Conservation (phyloP, 306 rosid species). For the Sicyos baderoa region DNA sequence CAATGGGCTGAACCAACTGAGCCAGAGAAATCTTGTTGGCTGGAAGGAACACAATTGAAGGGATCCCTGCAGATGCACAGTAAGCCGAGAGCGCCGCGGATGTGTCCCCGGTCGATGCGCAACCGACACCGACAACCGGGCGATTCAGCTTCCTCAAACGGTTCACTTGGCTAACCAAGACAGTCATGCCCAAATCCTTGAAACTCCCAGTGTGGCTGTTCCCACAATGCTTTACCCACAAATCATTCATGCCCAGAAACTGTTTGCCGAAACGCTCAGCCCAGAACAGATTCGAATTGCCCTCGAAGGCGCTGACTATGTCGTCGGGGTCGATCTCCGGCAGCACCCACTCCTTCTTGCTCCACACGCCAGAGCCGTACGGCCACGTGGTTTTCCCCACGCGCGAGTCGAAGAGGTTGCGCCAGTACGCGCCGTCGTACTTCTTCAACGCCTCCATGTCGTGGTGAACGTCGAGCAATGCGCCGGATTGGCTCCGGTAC, state of each 20-base stretch:
- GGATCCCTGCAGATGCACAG: conserved; percentile 70
- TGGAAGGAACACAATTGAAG: conserved; percentile 75
- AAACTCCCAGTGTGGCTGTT: conserved; percentile 71
- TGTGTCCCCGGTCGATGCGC: conserved; percentile 77
- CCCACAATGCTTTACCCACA: conserved; percentile 84
- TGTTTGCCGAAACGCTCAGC: conserved; percentile 77
- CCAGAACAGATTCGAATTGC: conserved; percentile 78
- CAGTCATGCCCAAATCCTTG: conserved; percentile 81
- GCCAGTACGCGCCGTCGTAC: conserved; percentile 73
- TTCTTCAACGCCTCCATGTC: conserved; percentile 48
- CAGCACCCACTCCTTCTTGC: conserved; percentile 83
- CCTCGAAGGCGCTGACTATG: conserved; percentile 68
- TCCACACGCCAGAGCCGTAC: conserved; percentile 87
- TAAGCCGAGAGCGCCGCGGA: conserved; percentile 77
- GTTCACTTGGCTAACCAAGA: conserved; percentile 69
- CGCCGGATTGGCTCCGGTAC: conserved; percentile 75
- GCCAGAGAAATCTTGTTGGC: conserved; percentile 74
- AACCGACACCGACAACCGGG: conserved; percentile 65
- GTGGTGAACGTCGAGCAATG: conserved; percentile 68
- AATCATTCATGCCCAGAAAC: conserved; percentile 87
- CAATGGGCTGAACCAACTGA: conserved; percentile 70
- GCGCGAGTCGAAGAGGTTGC: conserved; percentile 66
- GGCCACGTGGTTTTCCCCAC: conserved; percentile 89
- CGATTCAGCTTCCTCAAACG: conserved; percentile 48
- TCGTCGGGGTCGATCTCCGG: conserved; percentile 70